Base-by-base conservation (phyloP, 768 basidiomycete species). In the Leccinum fibrillosum region DNA sequence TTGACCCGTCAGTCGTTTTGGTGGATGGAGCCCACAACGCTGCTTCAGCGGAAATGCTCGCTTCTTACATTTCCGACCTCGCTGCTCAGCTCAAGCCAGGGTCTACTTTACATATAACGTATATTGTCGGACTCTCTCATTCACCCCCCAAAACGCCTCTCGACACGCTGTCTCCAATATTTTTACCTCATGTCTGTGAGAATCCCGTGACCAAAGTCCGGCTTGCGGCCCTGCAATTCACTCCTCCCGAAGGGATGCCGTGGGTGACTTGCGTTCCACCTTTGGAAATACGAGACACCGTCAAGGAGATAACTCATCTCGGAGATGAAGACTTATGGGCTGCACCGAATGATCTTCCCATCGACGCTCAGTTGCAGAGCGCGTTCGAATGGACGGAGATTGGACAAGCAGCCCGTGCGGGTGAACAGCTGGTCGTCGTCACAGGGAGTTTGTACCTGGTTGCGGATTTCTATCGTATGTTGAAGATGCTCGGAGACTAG, bases 11-110 rank as follows among this genome's bases (percentile, higher is more conserved):
- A 8, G 73, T 71, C 21, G 63, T 95, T 12, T 80, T 98, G 11
- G 89, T 88, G 5, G 97, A 99, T 66, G 97, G 97, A 3, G 96
- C 97, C 1, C 97, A 98, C 71, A 99, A 98, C 69, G 75, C 86
- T 7, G 86, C 91, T 6, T 93, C 93, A 0, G 81, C 93, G 0
- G 62, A 71, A 28, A 82, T 82, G 0, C 82, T 98, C 11, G 80
- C 85, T 8, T 69, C 76, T 2, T 98, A 92, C 69, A 74, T 77
- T 28, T 66, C 69, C 55, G 72, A 74, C 49, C 77, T 74, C 61
- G 73, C 65, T 48, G 72, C 57, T 54, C 68, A 59, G 17, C 58
- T 66, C 34, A 56, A 54, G 50, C 57, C 62, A 45, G 51, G 51
- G n/a, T 56, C 71, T 25, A 62, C 17, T n/a, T 56, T 80, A 72